A percentile compares a stretch with the other conserved stretches of the same genome.
These are phyloP conservation scores for Arthrobotrys sinensis DNA, from an alignment of 2,329 filamentous ascomycete genomes.

Conservation along the genomic window DNA sequence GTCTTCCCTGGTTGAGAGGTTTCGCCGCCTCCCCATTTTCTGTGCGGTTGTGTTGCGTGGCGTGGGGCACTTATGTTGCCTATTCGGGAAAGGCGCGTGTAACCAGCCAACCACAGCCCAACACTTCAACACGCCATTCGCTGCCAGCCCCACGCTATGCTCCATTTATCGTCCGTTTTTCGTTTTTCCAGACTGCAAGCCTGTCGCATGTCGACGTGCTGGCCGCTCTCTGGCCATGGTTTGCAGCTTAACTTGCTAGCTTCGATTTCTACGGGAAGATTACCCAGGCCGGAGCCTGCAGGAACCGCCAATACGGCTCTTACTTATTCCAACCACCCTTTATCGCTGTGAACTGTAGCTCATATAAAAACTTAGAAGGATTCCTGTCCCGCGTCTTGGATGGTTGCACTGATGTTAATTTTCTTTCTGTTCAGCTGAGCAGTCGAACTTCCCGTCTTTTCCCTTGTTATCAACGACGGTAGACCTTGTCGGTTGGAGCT, in stretches of 20 bases:
- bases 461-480: slow-evolving; percentile 27
- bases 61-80: slow-evolving; percentile 36
- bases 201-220: slow-evolving; percentile 39
- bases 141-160: slow-evolving; percentile 39
- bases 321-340: slow-evolving; percentile 45
- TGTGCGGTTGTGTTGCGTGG: slow-evolving; percentile 34
- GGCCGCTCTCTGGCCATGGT: slow-evolving; percentile 33
- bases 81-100: slow-evolving; percentile 34
- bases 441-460: slow-evolving; percentile 43
- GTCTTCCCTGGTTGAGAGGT: slow-evolving; percentile 20
- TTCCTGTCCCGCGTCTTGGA: slow-evolving; percentile 51
- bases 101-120: slow-evolving; percentile 37
- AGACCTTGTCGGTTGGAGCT: slow-evolving; percentile 2
- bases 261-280: slow-evolving; percentile 47
- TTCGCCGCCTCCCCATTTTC: slow-evolving; percentile 43
- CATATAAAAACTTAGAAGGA: slow-evolving; percentile 44
- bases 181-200: slow-evolving; percentile 21
- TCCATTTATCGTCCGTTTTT: slow-evolving; percentile 19
- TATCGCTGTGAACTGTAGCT: slow-evolving; percentile 13
- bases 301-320: slow-evolving; percentile 48
- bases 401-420: slow-evolving; percentile 27
- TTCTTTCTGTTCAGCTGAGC: slow-evolving; percentile 55
- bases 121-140: slow-evolving; percentile 48
- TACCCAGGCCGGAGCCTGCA: slow-evolving; percentile 48
- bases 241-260: slow-evolving; percentile 35